A percentile compares a stretch with the other conserved stretches of the same genome.
phyloP scores from a whole-genome alignment of 2,329 filamentous ascomycete species.

The Colletotrichum tofieldiae region DNA sequence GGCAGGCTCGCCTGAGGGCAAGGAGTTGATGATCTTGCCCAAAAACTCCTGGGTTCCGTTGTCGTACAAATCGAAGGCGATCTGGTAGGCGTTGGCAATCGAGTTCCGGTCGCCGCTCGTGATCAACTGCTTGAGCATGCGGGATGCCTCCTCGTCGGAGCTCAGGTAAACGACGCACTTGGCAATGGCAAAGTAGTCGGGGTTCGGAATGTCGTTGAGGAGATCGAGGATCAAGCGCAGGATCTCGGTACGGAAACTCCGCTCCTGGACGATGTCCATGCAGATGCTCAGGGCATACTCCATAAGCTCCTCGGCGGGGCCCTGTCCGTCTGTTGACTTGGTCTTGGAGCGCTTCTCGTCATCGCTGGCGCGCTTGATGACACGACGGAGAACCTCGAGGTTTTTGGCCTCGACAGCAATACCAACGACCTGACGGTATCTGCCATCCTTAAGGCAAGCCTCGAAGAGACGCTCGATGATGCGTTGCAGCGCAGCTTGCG shows the following conservation, averaged over 20 bases:
- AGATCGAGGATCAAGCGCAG: conserved; percentile 93
- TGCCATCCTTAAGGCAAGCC: conserved; percentile 86
- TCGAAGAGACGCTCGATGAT: conserved; percentile 94
- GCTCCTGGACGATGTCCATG: conserved; percentile 98
- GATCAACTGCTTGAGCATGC: conserved; percentile 87
- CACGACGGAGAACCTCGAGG: conserved; percentile 86
- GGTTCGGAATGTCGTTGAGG: conserved; percentile 91
- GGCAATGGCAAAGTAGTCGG: conserved; percentile 98
- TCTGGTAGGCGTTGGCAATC: conserved; percentile 92
- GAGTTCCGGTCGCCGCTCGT: conserved; percentile 84
- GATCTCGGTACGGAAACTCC: conserved; percentile 86
- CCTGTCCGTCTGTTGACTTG: conserved; percentile 68
- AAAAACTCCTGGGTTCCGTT: conserved; percentile 99
- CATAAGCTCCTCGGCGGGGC: conserved; percentile 88
- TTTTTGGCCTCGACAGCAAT: conserved; percentile 97
- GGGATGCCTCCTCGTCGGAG: conserved; percentile 90
- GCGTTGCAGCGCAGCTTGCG: conserved; percentile 84
- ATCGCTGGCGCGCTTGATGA: conserved; percentile 90
- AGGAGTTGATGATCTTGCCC: conserved; percentile 86
- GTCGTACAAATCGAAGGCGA: conserved; percentile 98
- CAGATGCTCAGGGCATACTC: conserved; percentile 96
- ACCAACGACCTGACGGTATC: conserved; percentile 95
- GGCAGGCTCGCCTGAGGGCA: conserved; percentile 72
- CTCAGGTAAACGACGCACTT: conserved; percentile 98
- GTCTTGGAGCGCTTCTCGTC: conserved; percentile 83